These are phyloP conservation scores for Triadica sebifera DNA, from an alignment of 345 rosid species.

Conservation along the genomic window DNA sequence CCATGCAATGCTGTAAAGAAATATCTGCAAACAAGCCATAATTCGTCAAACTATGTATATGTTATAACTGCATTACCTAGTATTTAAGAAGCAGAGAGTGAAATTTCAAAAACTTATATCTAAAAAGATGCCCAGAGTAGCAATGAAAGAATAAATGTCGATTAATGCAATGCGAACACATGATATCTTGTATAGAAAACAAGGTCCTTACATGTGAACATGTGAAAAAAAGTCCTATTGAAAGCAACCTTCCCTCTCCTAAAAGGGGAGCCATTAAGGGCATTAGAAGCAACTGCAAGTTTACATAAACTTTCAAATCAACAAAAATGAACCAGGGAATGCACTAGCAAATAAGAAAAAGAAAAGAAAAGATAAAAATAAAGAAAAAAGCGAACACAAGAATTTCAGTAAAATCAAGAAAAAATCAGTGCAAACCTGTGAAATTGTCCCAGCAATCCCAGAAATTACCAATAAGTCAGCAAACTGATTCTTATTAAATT, in stretches of 20 bases:
- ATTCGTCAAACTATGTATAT: neutral
- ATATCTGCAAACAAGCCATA: constrained; percentile 52
- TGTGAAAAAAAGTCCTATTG: constrained; percentile 67
- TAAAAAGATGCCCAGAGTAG: neutral
- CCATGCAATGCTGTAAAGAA: constrained; percentile 83
- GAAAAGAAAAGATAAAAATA: too few species aligned
- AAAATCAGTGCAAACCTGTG: constrained; percentile 62
- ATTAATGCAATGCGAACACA: neutral
- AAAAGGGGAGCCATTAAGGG: constrained; percentile 65
- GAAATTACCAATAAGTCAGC: constrained; percentile 82
- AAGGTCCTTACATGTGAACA: constrained; percentile 59
- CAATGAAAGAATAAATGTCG: neutral
- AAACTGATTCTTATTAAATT: constrained; percentile 79
- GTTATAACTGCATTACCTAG: neutral
- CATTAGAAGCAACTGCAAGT: constrained; percentile 69
- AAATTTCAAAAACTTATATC: neutral
- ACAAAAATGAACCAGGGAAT: constrained; percentile 4
- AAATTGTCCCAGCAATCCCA: constrained; percentile 76
- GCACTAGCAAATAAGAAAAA: neutral
- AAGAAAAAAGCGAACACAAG: neutral
- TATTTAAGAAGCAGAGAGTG: neutral
- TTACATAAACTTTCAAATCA: constrained; percentile 13
- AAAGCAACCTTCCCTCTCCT: constrained; percentile 76
- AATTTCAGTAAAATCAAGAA: too few species aligned
- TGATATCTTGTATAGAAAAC: constrained; percentile 1